Evolutionary conservation across 1,284 basidiomycete species (phyloP).

Genomic region (Papiliotrema nemorosa): DNA sequence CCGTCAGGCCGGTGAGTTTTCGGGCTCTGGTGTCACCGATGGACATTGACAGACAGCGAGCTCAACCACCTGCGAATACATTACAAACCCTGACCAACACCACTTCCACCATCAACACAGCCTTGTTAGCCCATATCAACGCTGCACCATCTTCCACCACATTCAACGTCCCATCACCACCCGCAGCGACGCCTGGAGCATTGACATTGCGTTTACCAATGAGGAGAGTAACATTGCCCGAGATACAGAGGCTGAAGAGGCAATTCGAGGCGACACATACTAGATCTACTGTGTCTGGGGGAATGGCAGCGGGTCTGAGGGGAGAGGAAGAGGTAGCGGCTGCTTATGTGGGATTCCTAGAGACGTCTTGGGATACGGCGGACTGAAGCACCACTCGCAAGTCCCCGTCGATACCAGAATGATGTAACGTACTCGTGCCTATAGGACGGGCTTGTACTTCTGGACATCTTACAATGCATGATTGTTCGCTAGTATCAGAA

Average conservation of each 20-base stretch:
- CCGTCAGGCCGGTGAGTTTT: conserved; percentile 67
- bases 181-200: conserved; percentile 22
- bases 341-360: conserved; percentile 75
- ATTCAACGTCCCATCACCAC: conserved; percentile 59
- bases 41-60: conserved; percentile 55
- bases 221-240: conserved; percentile 70
- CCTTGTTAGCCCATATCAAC: conserved; percentile 58
- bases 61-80: conserved; percentile 75
- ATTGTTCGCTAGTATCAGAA: no score
- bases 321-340: conserved; percentile 65
- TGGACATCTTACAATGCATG: no score
- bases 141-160: conserved; percentile 53
- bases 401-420: no score
- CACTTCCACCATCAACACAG: conserved; percentile 62
- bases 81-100: conserved; percentile 72
- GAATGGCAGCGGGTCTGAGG: conserved; percentile 79
- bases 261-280: conserved; percentile 75
- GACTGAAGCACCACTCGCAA: no score
- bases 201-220: conserved; percentile 59
- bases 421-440: no score
- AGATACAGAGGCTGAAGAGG: conserved; percentile 78
- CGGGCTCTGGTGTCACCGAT: background rate
- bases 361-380: conserved; percentile 55
- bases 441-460: no score
- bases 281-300: conserved; percentile 77